Evolutionary conservation across 2,329 filamentous ascomycete genomes (phyloP).

Genomic region (Nemania bipapillata): DNA sequence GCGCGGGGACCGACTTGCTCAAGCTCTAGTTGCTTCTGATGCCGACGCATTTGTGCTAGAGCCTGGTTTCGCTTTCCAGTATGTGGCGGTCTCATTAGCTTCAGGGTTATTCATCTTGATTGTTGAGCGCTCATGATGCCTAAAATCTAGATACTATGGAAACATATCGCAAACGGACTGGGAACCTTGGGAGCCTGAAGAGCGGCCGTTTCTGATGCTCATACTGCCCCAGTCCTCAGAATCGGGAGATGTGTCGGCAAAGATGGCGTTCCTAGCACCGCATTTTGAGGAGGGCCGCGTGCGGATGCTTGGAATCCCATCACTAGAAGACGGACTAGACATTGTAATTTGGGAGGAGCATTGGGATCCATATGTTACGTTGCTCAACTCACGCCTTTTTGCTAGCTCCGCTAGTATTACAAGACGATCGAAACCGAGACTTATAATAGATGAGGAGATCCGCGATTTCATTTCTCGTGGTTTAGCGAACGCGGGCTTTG

Average conservation of each 20-base stretch:
- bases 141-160: constrained; percentile 61
- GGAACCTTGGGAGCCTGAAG: constrained; percentile 74
- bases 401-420: constrained; percentile 17
- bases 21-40: constrained; percentile 62
- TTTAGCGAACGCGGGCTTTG: constrained; percentile 63
- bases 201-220: constrained; percentile 71
- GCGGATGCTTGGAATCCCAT: constrained; percentile 68
- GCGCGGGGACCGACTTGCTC: constrained; percentile 66
- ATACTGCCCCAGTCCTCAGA: constrained; percentile 59
- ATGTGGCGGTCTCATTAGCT: constrained; percentile 9
- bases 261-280: constrained; percentile 68
- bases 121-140: neutral
- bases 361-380: constrained; percentile 70
- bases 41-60: constrained; percentile 71
- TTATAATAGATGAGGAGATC: constrained; percentile 75
- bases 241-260: constrained; percentile 59
- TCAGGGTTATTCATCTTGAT: neutral
- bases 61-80: constrained; percentile 72
- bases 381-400: constrained; percentile 60
- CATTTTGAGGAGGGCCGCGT: constrained; percentile 70
- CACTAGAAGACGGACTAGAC: constrained; percentile 59
- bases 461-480: constrained; percentile 71
- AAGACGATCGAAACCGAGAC: constrained; percentile 45
- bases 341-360: constrained; percentile 72
- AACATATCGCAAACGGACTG: constrained; percentile 70